Evolutionary conservation across 495 filamentous ascomycete species (phyloP), one percentile per base, ranked within the genome.

Genomic region (Polyplosphaeria fusca): DNA sequence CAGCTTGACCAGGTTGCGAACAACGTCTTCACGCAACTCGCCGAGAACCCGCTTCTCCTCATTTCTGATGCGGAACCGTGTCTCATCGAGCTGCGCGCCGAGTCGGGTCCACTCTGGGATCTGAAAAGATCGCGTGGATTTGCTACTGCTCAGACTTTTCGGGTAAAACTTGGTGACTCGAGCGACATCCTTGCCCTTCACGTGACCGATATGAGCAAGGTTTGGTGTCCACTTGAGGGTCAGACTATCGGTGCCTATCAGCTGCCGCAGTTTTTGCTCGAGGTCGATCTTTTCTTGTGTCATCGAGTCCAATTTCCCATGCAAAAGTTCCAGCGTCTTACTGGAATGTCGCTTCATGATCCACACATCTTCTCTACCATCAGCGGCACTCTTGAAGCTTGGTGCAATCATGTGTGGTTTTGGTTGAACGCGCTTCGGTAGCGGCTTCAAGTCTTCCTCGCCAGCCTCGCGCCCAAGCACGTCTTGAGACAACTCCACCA

Each of bases 191-290:
- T 86, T 91, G 25, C 89, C 89, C 72, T 87, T 95, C 57, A 96
- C 80, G 61, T 96, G 91, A 70, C 87, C 93, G 55, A 93, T 85
- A 67, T 98, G 88, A 2, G 93, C 91, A 3, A 92, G 75, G 1
- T 82, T 82, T 0, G 93, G 84, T 5, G 86, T 87, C 87, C 89
- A 96, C 52, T 82, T 84, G 9, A 98, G 77, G 1, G 86, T 87
- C 11, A 96, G 72, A 43, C 46, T 67, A 16, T 66, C 48, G 9
- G 60, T 51, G 35, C 76, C 69, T 1, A 85, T 71, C 20, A 74
- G 67, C 13, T 76, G 70, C 54, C 83, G 79, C 12, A 97, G 76
- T 5, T 72, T 68, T 52, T 79, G 73, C 18, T 76, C 82, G 9
- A 97, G 76, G 5, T 66, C 41, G 11, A 60, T 44, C 60, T 88